A percentile compares a stretch with the other conserved stretches of the same genome.
These are phyloP conservation scores for Nicotiana tabacum DNA, from an alignment of 257 asterid genomes.

Conservation along the genomic window DNA sequence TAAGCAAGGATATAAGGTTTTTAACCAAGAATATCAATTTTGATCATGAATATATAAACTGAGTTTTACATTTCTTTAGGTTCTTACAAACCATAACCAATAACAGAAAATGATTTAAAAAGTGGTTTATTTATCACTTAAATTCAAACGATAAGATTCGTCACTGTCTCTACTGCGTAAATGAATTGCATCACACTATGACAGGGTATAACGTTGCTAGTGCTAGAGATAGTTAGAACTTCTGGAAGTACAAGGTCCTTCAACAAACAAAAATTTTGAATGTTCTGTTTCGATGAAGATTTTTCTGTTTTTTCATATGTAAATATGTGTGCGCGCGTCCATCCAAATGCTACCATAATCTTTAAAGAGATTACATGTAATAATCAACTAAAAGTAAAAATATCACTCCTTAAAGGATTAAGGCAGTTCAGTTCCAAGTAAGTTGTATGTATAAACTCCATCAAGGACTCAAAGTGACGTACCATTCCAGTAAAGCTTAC, in stretches of 20 bases:
- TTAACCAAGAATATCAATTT: not conserved
- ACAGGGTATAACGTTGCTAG: not conserved
- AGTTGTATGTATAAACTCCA: not conserved
- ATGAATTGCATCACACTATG: not conserved
- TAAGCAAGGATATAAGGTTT: not conserved
- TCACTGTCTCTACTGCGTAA: not conserved
- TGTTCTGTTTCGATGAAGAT: not conserved
- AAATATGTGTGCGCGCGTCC: not conserved
- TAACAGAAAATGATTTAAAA: not conserved
- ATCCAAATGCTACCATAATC: not conserved
- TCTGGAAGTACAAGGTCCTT: not conserved
- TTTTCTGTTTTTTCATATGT: not conserved
- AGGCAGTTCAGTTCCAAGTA: not conserved
- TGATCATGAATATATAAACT: not conserved
- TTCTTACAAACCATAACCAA: not conserved
- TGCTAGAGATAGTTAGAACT: not conserved
- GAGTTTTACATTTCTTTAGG: not conserved
- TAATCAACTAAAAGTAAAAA: not conserved
- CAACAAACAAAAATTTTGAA: not conserved
- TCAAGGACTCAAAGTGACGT: constrained; percentile 3
- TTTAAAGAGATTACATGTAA: not conserved
- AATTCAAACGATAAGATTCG: not conserved
- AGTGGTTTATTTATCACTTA: not conserved
- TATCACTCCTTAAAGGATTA: not conserved
- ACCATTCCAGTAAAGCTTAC: constrained; percentile 94